phyloP scores from a whole-genome alignment of 148 eudicot species.

The Bassia scoparia region DNA sequence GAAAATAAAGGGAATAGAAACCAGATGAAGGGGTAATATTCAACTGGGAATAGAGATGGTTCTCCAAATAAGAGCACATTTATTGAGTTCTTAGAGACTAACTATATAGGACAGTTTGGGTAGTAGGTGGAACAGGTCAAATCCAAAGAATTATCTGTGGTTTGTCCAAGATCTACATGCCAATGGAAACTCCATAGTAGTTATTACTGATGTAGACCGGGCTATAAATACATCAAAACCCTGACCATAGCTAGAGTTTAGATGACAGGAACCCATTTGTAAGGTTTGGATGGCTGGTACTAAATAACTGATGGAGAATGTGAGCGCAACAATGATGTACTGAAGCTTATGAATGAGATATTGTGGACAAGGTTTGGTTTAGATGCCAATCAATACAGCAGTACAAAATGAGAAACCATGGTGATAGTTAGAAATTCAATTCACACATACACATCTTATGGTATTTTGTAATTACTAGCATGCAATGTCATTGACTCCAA shows the following conservation, averaged over 20 bases:
- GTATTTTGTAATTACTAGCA: no score
- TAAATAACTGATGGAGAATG: neutral
- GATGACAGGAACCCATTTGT: neutral
- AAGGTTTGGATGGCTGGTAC: neutral
- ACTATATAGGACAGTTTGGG: neutral
- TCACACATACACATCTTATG: no score
- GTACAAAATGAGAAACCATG: no score
- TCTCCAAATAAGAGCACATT: neutral
- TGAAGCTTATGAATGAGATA: neutral
- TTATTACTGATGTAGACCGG: neutral
- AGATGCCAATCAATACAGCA: no score
- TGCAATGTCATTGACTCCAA: no score
- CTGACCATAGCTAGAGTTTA: neutral
- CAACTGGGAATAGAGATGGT: neutral
- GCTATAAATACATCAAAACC: neutral
- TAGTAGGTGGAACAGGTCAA: no score
- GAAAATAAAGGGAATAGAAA: no score
- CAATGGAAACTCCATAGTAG: neutral
- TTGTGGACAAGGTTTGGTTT: neutral
- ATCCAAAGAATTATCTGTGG: no score
- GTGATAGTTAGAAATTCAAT: no score
- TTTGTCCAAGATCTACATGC: neutral
- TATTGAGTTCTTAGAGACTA: constrained; percentile 9
- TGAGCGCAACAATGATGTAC: neutral
- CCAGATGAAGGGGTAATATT: neutral